phyloP scores from a whole-genome alignment of 2,329 filamentous ascomycete species.

The Cladorrhinum sp. region DNA sequence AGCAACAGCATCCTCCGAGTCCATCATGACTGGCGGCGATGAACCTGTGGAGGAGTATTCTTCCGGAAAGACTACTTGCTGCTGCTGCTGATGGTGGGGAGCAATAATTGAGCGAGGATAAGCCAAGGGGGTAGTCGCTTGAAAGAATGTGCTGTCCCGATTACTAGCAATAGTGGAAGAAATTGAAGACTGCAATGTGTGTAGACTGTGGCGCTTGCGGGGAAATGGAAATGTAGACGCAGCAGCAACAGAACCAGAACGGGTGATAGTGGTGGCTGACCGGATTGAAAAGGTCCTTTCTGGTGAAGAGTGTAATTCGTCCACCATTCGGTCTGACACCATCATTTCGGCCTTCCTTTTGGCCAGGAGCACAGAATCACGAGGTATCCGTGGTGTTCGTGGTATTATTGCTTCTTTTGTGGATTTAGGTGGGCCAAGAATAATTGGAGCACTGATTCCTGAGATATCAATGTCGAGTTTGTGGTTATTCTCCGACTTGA shows the following conservation, averaged over 20 bases:
- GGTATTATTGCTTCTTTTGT: slow-evolving; percentile 7
- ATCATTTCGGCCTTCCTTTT: slow-evolving; percentile 14
- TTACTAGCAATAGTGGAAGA: slow-evolving; percentile 19
- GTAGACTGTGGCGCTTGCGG: slow-evolving; percentile 20
- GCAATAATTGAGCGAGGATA: slow-evolving; percentile 12
- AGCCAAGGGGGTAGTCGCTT: slow-evolving; percentile 12
- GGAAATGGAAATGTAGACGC: slow-evolving; percentile 1
- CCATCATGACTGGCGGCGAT: background rate
- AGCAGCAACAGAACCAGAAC: slow-evolving; percentile 5
- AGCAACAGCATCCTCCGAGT: slow-evolving; percentile 10
- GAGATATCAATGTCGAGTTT: background rate
- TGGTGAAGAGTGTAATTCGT: slow-evolving; percentile 7
- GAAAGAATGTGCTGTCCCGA: slow-evolving; percentile 14
- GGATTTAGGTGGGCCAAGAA: slow-evolving; percentile 10
- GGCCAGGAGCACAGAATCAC: slow-evolving; percentile 26
- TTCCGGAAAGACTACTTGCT: background rate
- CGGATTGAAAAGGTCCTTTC: slow-evolving; percentile 18
- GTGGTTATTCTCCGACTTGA: background rate
- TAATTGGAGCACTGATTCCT: background rate
- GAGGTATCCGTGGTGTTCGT: slow-evolving; percentile 17
- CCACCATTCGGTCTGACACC: slow-evolving; percentile 4
- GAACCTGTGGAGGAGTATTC: background rate
- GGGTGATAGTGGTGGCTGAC: slow-evolving; percentile 20
- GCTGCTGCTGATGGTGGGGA: background rate
- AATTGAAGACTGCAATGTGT: slow-evolving; percentile 22